These are phyloP conservation scores for Lasiosphaeria ovina DNA, from an alignment of 495 filamentous ascomycete species.

Conservation along the genomic window DNA sequence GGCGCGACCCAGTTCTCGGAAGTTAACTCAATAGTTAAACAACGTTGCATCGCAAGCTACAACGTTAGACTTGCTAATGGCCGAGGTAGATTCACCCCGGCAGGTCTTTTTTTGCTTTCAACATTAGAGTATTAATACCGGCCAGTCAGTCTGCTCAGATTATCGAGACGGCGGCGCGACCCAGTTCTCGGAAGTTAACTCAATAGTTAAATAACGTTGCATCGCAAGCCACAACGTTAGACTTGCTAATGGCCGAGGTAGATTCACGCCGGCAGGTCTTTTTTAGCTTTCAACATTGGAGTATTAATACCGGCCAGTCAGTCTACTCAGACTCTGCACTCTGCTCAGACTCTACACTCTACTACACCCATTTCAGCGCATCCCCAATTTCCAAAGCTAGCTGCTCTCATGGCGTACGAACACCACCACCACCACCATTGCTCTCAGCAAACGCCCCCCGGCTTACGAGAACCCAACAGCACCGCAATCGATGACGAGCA, in stretches of 20 bases:
- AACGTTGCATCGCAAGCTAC: constrained; percentile 8
- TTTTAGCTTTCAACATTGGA: constrained; percentile 9
- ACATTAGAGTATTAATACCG: constrained; percentile 11
- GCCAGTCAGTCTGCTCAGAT: too few species aligned
- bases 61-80: constrained; percentile 8
- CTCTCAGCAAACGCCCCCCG: constrained; percentile 2
- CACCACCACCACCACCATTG: too few species aligned
- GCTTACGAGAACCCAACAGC: constrained; percentile 7
- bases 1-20: too few species aligned
- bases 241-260: constrained; percentile 1
- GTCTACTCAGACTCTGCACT: too few species aligned
- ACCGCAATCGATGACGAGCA: constrained; percentile 27
- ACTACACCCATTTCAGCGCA: constrained; percentile 17
- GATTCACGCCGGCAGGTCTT: constrained; percentile 6
- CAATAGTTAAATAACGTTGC: too few species aligned
- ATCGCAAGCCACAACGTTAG: constrained; percentile 8
- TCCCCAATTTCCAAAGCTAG: constrained; percentile 8
- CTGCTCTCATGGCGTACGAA: too few species aligned
- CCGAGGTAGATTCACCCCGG: not conserved
- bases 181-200: too few species aligned
- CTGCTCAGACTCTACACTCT: too few species aligned
- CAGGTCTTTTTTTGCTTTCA: constrained; percentile 10
- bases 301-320: constrained; percentile 10
- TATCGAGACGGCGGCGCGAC: too few species aligned
- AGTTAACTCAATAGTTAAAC: too few species aligned